A percentile compares a stretch with the other conserved stretches of the same genome.
phyloP scores from a whole-genome alignment of 306 rosid species.

The Astragalus glycyphyllos region DNA sequence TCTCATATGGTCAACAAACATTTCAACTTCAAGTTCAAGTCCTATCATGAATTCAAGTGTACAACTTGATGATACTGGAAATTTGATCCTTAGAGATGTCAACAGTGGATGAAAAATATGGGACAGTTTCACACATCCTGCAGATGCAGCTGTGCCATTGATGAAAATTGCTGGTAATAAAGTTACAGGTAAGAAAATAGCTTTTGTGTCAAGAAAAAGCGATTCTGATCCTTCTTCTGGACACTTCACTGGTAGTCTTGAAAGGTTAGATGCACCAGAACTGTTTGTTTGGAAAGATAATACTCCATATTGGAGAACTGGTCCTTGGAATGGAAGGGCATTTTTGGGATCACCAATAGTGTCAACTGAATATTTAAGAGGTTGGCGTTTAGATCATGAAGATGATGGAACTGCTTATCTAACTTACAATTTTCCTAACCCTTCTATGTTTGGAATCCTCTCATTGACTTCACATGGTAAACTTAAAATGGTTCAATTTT shows the following conservation, averaged over 20 bases:
- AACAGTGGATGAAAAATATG: conserved; percentile 14
- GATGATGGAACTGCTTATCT: conserved; percentile 28
- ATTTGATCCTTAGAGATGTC: conserved; percentile 32
- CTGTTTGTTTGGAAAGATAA: conserved; percentile 40
- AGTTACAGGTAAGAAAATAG: conserved; percentile 36
- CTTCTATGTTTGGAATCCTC: background rate
- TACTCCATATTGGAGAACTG: conserved; percentile 48
- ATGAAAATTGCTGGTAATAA: conserved; percentile 36
- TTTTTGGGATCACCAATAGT: conserved; percentile 51
- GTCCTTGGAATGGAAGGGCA: conserved; percentile 56
- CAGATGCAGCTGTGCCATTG: conserved; percentile 13
- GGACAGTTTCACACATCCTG: conserved; percentile 47
- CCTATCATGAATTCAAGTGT: conserved; percentile 19
- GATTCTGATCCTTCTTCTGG: conserved; percentile 42
- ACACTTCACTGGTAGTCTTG: conserved; percentile 28
- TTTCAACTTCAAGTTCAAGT: background rate
- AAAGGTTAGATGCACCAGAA: conserved; percentile 29
- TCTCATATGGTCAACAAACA: conserved; percentile 52
- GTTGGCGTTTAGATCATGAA: conserved; percentile 30
- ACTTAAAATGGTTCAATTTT: background rate
- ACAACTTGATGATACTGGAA: conserved; percentile 36
- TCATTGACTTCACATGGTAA: conserved; percentile 37
- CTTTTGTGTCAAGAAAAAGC: conserved; percentile 38
- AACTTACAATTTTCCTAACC: background rate
- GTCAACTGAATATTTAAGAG: conserved; percentile 45